A percentile compares a stretch with the other conserved stretches of the same genome.
Evolutionary conservation across 495 filamentous ascomycete species (phyloP).

Genomic region (Xylaria acuta): DNA sequence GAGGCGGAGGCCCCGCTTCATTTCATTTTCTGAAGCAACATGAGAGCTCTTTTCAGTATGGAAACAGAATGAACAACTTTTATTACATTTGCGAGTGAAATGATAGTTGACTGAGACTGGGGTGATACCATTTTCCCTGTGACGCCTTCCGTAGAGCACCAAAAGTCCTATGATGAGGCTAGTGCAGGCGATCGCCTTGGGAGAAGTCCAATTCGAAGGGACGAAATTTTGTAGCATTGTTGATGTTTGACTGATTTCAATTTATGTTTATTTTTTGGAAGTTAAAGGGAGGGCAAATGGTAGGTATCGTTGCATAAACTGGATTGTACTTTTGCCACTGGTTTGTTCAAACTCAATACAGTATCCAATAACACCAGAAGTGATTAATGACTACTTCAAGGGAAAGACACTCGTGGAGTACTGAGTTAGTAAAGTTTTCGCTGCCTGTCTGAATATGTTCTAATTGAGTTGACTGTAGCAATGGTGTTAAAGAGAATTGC

Average conservation of each 20-base stretch:
- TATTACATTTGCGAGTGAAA: constrained; percentile 60
- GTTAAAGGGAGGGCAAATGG: neutral
- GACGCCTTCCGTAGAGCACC: neutral
- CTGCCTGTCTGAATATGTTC: neutral
- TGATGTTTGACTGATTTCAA: neutral
- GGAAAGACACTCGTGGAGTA: neutral
- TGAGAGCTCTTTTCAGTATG: constrained; percentile 60
- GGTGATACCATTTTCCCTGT: neutral
- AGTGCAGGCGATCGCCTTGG: neutral
- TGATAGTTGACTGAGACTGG: constrained; percentile 58
- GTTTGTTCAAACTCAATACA: neutral
- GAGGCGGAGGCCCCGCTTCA: constrained; percentile 54
- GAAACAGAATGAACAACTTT: constrained; percentile 62
- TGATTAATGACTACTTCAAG: neutral
- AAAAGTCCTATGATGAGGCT: neutral
- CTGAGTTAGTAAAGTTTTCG: neutral
- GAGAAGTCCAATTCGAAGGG: neutral
- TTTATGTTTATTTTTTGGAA: neutral
- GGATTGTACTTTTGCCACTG: neutral
- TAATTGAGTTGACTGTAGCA: neutral
- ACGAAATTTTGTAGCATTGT: constrained; percentile 19
- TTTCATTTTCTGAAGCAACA: constrained; percentile 44
- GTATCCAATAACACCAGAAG: neutral
- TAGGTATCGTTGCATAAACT: neutral
- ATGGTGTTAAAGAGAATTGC: neutral